Base-by-base conservation (phyloP, 257 asterid genomes). In the Penstemon newberryi region DNA sequence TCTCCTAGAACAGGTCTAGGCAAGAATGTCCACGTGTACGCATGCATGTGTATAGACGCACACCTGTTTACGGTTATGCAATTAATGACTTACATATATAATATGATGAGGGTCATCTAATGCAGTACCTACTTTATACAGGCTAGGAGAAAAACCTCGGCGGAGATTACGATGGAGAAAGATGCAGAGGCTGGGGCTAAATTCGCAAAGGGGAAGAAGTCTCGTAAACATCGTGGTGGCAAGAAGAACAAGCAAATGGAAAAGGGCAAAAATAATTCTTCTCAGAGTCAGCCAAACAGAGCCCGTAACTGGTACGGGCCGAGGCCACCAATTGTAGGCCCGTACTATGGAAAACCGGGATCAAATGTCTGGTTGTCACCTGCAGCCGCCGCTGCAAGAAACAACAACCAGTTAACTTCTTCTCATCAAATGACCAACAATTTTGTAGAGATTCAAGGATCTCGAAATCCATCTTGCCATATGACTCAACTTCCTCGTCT, bases 351-450 rank as follows among this genome's bases (percentile, higher is more conserved):
- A 56, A 43, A 8, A 47, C 77, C 68, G 2, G 70, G 66, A 61
- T 56, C 71, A 7, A 61, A 70, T n/a, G 46, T 70, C 56, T 68
- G 69, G 78, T 25, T 58, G 11, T 25, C 77, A 8, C 72, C 73
- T 13, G 66, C 44, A 3, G 53, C 62, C 3, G 69, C 80, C 47
- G 67, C 62, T 61, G 64, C 75, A 51, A 57, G 56, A 39, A 56
- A 19, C 64, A 9, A 9, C 69, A 5, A 1, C 15, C 72, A 11
- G 62, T 10, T 4, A 15, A 41, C 5, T 46, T 37, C 52, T 19
- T 58, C 60, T 33, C 60, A 6, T 67, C 66, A 66, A 43, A 18
- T 10, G 47, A 18, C 33, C 37, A 9, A 7, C 51, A 18, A 64
- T 65, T 58, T 37, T 7, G n/a, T 49, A 47, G 66, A 25, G 13